phyloP scores from a whole-genome alignment of 2,329 filamentous ascomycete genomes.

The Madurella mycetomatis region DNA sequence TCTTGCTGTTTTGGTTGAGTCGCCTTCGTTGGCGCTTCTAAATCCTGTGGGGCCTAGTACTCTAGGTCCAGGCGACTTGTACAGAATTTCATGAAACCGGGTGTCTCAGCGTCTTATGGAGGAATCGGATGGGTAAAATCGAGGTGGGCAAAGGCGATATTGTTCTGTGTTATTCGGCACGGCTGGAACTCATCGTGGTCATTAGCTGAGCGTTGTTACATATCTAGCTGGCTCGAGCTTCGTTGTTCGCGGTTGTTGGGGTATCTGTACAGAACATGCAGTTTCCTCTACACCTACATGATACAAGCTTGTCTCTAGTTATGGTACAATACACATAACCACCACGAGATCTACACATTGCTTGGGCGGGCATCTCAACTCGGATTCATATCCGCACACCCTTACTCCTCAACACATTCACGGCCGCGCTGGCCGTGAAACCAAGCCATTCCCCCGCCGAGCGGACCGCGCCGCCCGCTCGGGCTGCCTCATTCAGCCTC shows the following conservation, averaged over 20 bases:
- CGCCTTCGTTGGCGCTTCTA: background rate
- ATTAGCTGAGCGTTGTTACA: background rate
- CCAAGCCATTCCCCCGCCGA: conserved; percentile 72
- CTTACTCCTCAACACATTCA: conserved; percentile 85
- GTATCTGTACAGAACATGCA: too few relatives aligned
- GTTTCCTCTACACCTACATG: too few relatives aligned
- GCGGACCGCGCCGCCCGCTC: conserved; percentile 57
- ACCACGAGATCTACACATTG: too few relatives aligned
- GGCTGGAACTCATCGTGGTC: background rate
- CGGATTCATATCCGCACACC: conserved; percentile 65
- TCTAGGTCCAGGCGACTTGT: too few relatives aligned
- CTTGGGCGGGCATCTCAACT: too few relatives aligned
- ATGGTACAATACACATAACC: too few relatives aligned
- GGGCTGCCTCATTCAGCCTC: conserved; percentile 65
- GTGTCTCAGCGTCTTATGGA: background rate
- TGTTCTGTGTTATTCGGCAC: background rate
- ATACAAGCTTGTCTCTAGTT: too few relatives aligned
- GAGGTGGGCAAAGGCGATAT: background rate
- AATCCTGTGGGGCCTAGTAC: too few relatives aligned
- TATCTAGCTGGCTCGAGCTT: background rate
- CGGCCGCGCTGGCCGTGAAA: conserved; percentile 69
- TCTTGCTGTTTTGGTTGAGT: conserved; percentile 7
- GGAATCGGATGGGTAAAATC: background rate
- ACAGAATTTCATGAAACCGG: background rate
- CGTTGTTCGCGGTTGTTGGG: too few relatives aligned